These are phyloP conservation scores for Pleurotus ostreatus DNA, from an alignment of 768 basidiomycete species.

Conservation along the genomic window DNA sequence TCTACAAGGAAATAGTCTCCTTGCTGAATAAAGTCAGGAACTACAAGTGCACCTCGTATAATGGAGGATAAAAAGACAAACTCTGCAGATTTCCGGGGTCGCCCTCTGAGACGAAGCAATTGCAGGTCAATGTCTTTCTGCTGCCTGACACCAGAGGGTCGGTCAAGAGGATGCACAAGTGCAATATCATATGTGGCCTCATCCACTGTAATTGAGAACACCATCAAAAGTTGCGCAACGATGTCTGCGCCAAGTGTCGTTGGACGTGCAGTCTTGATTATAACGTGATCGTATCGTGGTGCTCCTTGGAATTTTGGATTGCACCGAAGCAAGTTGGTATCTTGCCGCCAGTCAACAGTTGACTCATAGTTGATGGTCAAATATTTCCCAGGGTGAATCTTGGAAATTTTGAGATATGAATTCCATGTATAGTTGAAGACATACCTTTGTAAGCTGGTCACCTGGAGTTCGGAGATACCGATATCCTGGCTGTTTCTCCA, in stretches of 20 bases:
- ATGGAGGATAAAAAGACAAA: slow-evolving; percentile 25
- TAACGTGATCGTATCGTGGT: slow-evolving; percentile 22
- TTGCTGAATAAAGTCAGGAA: slow-evolving; percentile 13
- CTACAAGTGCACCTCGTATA: slow-evolving; percentile 22
- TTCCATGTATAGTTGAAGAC: slow-evolving; percentile 5
- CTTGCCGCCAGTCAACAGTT: slow-evolving; percentile 20
- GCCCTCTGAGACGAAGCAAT: slow-evolving; percentile 13
- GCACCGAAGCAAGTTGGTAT: slow-evolving; percentile 23
- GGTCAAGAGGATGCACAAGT: slow-evolving; percentile 19
- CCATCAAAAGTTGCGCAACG: slow-evolving; percentile 17
- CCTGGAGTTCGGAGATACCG: neutral
- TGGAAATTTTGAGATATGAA: neutral
- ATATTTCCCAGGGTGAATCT: slow-evolving; percentile 8
- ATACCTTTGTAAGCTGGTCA: neutral
- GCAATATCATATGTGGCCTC: slow-evolving; percentile 12
- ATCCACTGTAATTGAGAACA: slow-evolving; percentile 15
- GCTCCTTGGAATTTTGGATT: slow-evolving; percentile 23
- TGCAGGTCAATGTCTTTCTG: slow-evolving; percentile 20
- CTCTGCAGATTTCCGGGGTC: slow-evolving; percentile 6
- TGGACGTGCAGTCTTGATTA: slow-evolving; percentile 17
- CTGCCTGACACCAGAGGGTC: slow-evolving; percentile 2
- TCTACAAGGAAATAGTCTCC: slow-evolving; percentile 24
- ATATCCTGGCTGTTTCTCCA: neutral
- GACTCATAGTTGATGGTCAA: slow-evolving; percentile 23
- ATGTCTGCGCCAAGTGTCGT: slow-evolving; percentile 2